Evolutionary conservation across 306 rosid species (phyloP).

Genomic region (Chamaecrista fasciculata): DNA sequence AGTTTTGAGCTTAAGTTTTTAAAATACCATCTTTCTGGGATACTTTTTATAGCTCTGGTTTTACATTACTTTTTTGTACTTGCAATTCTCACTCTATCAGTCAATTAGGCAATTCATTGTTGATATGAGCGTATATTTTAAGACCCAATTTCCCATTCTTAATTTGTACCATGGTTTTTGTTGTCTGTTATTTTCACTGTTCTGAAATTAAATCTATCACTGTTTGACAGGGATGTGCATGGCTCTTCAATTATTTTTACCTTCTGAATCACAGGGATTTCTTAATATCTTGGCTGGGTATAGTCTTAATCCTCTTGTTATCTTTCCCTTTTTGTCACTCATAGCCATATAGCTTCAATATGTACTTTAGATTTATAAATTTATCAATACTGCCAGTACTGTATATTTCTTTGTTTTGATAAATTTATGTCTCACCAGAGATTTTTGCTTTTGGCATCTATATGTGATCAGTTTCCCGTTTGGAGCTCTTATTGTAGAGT

Average conservation of each 20-base stretch:
- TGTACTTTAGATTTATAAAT: neutral
- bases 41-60: neutral
- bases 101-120: neutral
- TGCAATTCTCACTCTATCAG: neutral
- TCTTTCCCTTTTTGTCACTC: neutral
- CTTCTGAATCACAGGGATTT: constrained; percentile 60
- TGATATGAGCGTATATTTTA: neutral
- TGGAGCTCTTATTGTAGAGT: neutral
- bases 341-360: neutral
- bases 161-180: neutral
- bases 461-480: neutral
- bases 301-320: constrained; percentile 2
- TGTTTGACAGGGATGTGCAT: constrained; percentile 85
- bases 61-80: neutral
- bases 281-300: constrained; percentile 53
- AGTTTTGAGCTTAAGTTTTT: constrained; percentile 14
- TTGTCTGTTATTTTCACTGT: no score
- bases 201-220: constrained; percentile 25
- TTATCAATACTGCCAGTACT: neutral
- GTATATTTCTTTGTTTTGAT: neutral
- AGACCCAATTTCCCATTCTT: constrained; percentile 12
- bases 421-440: neutral
- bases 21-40: neutral
- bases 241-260: constrained; percentile 82
- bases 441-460: neutral